Evolutionary conservation across 2,329 filamentous ascomycete genomes (phyloP).

Genomic region (Sporothrix schenckii): DNA sequence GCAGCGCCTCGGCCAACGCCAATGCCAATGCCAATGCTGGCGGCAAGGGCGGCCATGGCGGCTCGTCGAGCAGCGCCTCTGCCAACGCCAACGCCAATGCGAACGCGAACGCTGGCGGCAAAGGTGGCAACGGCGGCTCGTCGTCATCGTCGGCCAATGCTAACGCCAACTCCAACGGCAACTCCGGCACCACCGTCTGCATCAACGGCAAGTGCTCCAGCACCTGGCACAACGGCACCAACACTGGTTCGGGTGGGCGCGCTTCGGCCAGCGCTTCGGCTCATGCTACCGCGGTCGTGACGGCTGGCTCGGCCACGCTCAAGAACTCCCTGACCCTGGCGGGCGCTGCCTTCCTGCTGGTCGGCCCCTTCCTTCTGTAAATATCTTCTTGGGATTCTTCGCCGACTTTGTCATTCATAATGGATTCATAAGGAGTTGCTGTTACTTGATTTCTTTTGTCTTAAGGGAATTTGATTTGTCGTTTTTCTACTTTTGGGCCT

Average conservation of each 20-base stretch:
- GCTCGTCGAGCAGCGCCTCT: neutral
- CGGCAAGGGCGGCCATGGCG: neutral
- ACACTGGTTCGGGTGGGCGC: neutral
- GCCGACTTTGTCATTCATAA: constrained; percentile 1
- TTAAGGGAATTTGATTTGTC: neutral
- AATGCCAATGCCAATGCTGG: constrained; percentile 6
- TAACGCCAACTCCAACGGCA: constrained; percentile 18
- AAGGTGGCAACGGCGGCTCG: neutral
- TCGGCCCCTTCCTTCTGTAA: constrained; percentile 30
- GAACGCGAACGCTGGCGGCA: neutral
- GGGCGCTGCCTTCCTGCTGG: constrained; percentile 30
- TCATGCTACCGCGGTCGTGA: constrained; percentile 26
- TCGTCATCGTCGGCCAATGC: constrained; percentile 2
- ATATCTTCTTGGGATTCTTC: neutral
- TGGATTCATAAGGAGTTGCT: constrained; percentile 26
- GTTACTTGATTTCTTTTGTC: neutral
- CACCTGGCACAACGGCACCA: constrained; percentile 17
- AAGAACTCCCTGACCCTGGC: constrained; percentile 34
- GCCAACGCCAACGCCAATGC: neutral
- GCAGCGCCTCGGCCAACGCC: neutral
- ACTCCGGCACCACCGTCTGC: constrained; percentile 21
- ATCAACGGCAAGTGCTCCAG: constrained; percentile 26
- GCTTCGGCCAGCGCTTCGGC: constrained; percentile 19
- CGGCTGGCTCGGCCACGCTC: constrained; percentile 32
- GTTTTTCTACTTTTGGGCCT: neutral